Evolutionary conservation across 2,329 filamentous ascomycete genomes (phyloP).

Genomic region (Colletotrichum tanaceti): DNA sequence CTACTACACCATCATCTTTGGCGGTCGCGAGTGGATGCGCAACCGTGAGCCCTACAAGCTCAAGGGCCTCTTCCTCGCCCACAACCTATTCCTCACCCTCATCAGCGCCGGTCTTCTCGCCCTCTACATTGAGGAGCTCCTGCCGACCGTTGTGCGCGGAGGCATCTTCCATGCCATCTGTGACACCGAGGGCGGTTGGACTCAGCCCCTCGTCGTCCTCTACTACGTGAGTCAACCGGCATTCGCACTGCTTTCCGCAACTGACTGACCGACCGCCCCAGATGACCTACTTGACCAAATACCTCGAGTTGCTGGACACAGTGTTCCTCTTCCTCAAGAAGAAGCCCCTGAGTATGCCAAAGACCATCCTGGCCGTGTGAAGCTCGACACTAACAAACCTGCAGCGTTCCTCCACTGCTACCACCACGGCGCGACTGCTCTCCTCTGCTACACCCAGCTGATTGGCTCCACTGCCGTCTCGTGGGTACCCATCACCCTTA

Average conservation of each 20-base stretch:
- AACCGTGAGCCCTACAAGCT: slow-evolving; percentile 86
- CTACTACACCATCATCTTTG: slow-evolving; percentile 96
- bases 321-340: slow-evolving; percentile 99
- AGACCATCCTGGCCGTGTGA: slow-evolving; percentile 17
- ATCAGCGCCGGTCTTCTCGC: slow-evolving; percentile 84
- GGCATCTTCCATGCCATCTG: slow-evolving; percentile 94
- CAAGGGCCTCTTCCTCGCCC: slow-evolving; percentile 89
- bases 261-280: slow-evolving; percentile 52
- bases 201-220: slow-evolving; percentile 88
- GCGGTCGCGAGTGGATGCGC: slow-evolving; percentile 92
- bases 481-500: slow-evolving; percentile 93
- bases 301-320: slow-evolving; percentile 94
- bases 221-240: slow-evolving; percentile 81
- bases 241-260: slow-evolving; percentile 12
- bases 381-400: slow-evolving; percentile 46
- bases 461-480: slow-evolving; percentile 93
- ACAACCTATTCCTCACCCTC: slow-evolving; percentile 93
- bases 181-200: slow-evolving; percentile 86
- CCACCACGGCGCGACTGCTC: slow-evolving; percentile 95
- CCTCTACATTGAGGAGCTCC: slow-evolving; percentile 90
- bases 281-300: slow-evolving; percentile 99
- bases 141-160: slow-evolving; percentile 82
- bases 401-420: slow-evolving; percentile 96
- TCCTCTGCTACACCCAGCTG: slow-evolving; percentile 97
- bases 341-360: slow-evolving; percentile 85